phyloP scores from a whole-genome alignment of 257 asterid species.

The Handroanthus guayacan region DNA sequence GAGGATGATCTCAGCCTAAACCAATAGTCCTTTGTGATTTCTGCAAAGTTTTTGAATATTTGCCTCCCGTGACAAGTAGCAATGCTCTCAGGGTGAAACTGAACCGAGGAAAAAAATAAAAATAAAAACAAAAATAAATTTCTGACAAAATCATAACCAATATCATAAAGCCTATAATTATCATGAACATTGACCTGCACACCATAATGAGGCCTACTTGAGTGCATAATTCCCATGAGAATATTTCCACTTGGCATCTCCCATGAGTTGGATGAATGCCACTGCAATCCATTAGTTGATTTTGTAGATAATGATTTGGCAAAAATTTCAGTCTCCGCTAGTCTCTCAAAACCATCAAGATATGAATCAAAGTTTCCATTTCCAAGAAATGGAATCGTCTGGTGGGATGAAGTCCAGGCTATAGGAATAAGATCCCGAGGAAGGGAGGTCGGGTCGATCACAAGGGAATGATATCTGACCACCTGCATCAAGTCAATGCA shows the following conservation, averaged over 20 bases:
- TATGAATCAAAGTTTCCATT: constrained; percentile 42
- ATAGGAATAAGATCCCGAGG: constrained; percentile 90
- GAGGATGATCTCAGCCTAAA: constrained; percentile 62
- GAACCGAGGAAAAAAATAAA: constrained; percentile 8
- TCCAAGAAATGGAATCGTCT: constrained; percentile 67
- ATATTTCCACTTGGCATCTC: constrained; percentile 53
- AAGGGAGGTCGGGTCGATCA: constrained; percentile 81
- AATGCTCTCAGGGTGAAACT: constrained; percentile 98
- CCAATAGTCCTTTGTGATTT: constrained; percentile 89
- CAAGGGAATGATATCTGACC: constrained; percentile 96
- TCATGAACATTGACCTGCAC: constrained; percentile 70
- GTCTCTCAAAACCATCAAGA: constrained; percentile 50
- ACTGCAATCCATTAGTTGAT: constrained; percentile 40
- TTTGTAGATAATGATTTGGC: constrained; percentile 43
- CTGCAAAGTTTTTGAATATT: constrained; percentile 84
- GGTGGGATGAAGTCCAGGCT: constrained; percentile 85
- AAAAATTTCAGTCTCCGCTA: constrained; percentile 32
- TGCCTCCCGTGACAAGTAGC: constrained; percentile 87
- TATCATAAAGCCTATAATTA: constrained; percentile 8
- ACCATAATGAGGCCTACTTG: constrained; percentile 90
- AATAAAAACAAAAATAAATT: constrained; percentile 26
- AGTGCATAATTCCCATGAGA: constrained; percentile 97
- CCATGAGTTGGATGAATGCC: constrained; percentile 46
- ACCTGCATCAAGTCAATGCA: constrained; percentile 60
- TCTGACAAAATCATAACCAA: constrained; percentile 6